Percentiles rank a stretch among this genome's conserved stretches.
These are phyloP conservation scores for Helianthus annuus DNA, from an alignment of 129 eudicot genomes.

Conservation along the genomic window HanXRQr2.0-SUNRISE NC_035445.2:136392913-136393412, in stretches of 20 bases:
- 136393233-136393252: not conserved
- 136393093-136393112: conserved; percentile 34
- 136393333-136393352: conserved; percentile 37
- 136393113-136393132: conserved; percentile 33
- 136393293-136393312: conserved; percentile 36
- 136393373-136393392: conserved; percentile 33
- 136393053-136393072: conserved; percentile 31
- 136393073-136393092: conserved; percentile 25
- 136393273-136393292: conserved; percentile 35
- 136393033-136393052: conserved; percentile 27
- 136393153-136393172: conserved; percentile 15
- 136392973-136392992: no score
- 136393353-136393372: conserved; percentile 37
- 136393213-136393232: not conserved
- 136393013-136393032: not conserved
- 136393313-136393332: conserved; percentile 42
- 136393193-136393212: not conserved
- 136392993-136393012: no score
- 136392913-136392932: no score
- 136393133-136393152: conserved; percentile 7
- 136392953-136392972: no score
- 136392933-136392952: no score
- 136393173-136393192: not conserved
- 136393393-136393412: not conserved
- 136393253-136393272: conserved; percentile 26